Conservation (phyloP, 352 stramenopile genomes). For the Globisporangium okanoganense region DNA sequence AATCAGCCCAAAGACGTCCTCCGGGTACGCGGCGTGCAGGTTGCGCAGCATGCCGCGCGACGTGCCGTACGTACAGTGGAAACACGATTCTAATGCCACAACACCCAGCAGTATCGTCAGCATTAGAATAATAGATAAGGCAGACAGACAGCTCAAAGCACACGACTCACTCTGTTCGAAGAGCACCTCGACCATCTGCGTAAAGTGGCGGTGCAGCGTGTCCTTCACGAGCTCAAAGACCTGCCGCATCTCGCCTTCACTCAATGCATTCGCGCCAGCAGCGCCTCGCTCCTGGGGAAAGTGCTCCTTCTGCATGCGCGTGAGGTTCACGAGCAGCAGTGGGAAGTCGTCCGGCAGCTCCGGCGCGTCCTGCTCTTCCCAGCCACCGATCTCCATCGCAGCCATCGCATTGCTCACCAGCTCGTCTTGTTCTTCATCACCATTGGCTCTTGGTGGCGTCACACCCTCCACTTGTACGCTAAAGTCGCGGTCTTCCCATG, state of each 20-base stretch:
- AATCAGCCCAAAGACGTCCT: slow-evolving; percentile 61
- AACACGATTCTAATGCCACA: slow-evolving; percentile 39
- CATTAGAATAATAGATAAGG: not conserved
- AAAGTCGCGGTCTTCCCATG: slow-evolving; percentile 46
- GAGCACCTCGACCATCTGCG: slow-evolving; percentile 54
- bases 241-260: slow-evolving; percentile 25
- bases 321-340: slow-evolving; percentile 63
- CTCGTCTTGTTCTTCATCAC: not conserved
- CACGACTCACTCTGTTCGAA: slow-evolving; percentile 55
- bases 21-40: slow-evolving; percentile 43
- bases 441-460: not conserved
- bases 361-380: slow-evolving; percentile 30
- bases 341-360: slow-evolving; percentile 69
- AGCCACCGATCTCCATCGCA: slow-evolving; percentile 25
- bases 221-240: slow-evolving; percentile 44
- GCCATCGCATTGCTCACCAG: not conserved
- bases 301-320: slow-evolving; percentile 47
- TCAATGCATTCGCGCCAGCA: not conserved
- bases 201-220: slow-evolving; percentile 52
- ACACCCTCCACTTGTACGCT: not conserved
- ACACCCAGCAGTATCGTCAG: not conserved
- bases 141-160: not conserved
- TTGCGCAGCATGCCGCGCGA: slow-evolving; percentile 43
- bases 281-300: slow-evolving; percentile 24
- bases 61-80: slow-evolving; percentile 66